Conservation (phyloP, 768 basidiomycete species). For the Sistotremastrum suecicum region DNA sequence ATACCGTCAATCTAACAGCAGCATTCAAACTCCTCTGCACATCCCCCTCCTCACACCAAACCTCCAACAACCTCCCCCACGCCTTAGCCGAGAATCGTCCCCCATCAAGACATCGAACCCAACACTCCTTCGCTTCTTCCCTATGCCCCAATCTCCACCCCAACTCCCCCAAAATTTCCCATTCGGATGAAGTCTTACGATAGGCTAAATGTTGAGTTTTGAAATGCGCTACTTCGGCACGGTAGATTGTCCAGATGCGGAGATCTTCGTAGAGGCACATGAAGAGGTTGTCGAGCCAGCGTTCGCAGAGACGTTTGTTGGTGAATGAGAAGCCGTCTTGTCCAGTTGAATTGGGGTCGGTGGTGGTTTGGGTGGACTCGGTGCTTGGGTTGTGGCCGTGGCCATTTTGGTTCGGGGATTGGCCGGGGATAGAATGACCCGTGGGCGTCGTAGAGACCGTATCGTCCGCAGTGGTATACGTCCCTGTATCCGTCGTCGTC, state of each 20-base stretch:
- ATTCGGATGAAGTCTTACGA: constrained; percentile 90
- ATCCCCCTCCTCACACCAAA: constrained; percentile 95
- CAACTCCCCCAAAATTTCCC: constrained; percentile 96
- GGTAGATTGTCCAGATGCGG: constrained; percentile 97
- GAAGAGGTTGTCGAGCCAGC: constrained; percentile 96
- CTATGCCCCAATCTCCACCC: constrained; percentile 91
- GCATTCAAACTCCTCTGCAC: constrained; percentile 83
- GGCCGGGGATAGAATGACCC: constrained; percentile 9
- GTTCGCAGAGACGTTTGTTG: constrained; percentile 91
- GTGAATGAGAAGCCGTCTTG: constrained; percentile 79
- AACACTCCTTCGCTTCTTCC: constrained; percentile 97
- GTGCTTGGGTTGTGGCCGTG: not conserved
- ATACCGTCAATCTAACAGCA: constrained; percentile 84
- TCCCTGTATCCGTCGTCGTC: not conserved
- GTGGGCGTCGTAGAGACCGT: constrained; percentile 12
- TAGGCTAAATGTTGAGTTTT: constrained; percentile 98
- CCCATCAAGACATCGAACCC: constrained; percentile 83
- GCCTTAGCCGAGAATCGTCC: constrained; percentile 82
- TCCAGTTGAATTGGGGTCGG: constrained; percentile 3
- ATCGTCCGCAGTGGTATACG: constrained; percentile 8
- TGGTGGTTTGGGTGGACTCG: not conserved
- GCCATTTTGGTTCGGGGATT: not conserved
- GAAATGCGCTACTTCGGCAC: constrained; percentile 97
- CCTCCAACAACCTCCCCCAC: constrained; percentile 87
- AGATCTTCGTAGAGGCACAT: constrained; percentile 99